Conservation (phyloP, 2,329 filamentous ascomycete genomes). For the Monilinia polystroma region DNA sequence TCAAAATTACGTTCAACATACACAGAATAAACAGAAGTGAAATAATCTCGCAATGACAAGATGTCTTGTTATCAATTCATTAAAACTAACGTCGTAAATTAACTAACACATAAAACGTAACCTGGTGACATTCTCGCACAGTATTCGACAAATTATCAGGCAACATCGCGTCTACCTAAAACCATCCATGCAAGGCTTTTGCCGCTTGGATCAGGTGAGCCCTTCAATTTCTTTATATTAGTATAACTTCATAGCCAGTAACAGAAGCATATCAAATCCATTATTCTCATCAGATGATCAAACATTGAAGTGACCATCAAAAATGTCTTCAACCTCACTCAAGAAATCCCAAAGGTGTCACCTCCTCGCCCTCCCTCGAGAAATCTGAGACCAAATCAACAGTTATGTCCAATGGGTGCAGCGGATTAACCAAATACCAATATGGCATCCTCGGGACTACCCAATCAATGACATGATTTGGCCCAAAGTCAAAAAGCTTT, state of each 20-base stretch:
- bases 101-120: background rate
- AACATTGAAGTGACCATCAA: background rate
- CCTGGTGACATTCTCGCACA: background rate
- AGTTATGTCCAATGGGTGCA: background rate
- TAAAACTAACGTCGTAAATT: too few relatives aligned
- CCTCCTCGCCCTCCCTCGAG: conserved; percentile 1
- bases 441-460: background rate
- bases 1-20: too few relatives aligned
- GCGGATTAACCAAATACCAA: too few relatives aligned
- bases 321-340: background rate
- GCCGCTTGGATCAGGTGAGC: background rate
- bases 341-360: background rate
- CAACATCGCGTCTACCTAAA: background rate
- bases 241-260: background rate
- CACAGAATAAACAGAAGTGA: too few relatives aligned
- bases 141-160: background rate
- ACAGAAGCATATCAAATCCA: background rate
- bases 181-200: background rate
- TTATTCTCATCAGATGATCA: background rate
- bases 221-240: background rate
- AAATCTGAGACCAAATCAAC: conserved; percentile 3
- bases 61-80: too few relatives aligned
- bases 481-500: background rate
- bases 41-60: too few relatives aligned
- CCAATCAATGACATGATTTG: background rate